These are phyloP conservation scores for Thermothielavioides terrestris DNA, from an alignment of 495 filamentous ascomycete genomes.

Conservation along the genomic window DNA sequence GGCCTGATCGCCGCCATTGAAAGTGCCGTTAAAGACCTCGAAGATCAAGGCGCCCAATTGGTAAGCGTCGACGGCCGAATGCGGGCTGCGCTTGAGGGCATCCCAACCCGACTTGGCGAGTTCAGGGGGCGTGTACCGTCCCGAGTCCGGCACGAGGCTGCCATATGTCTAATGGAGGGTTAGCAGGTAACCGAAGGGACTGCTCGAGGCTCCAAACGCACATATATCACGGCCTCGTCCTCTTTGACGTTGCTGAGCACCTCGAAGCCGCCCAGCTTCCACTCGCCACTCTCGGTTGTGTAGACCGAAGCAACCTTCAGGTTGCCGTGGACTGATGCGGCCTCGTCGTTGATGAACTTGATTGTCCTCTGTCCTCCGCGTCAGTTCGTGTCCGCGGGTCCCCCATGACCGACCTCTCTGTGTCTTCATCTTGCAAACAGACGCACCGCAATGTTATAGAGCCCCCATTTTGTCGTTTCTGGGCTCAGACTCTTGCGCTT, in stretches of 20 bases:
- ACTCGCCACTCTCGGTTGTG: conserved; percentile 91
- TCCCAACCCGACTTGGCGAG: conserved; percentile 83
- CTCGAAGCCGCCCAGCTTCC: conserved; percentile 93
- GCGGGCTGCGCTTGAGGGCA: conserved; percentile 68
- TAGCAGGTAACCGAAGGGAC: background rate
- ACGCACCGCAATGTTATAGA: conserved; percentile 74
- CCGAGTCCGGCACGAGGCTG: conserved; percentile 73
- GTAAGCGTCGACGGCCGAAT: conserved; percentile 78
- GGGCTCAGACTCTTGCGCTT: conserved; percentile 72
- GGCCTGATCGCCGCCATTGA: conserved; percentile 61
- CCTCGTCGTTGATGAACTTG: conserved; percentile 93
- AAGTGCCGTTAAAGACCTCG: conserved; percentile 85
- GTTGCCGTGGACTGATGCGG: conserved; percentile 79
- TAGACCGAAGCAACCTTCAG: conserved; percentile 79
- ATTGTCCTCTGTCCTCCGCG: conserved; percentile 59
- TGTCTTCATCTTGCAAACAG: too few species aligned
- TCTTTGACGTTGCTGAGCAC: conserved; percentile 91
- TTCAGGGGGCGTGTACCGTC: conserved; percentile 76
- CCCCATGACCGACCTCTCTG: too few species aligned
- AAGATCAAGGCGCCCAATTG: conserved; percentile 75
- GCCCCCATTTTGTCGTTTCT: conserved; percentile 93
- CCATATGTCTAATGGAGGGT: conserved; percentile 59
- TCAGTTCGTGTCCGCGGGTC: conserved; percentile 13
- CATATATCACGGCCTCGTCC: conserved; percentile 85
- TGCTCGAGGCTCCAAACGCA: conserved; percentile 22